Conservation (phyloP, 495 filamentous ascomycete genomes). For the Penicillium pulvis region DNA sequence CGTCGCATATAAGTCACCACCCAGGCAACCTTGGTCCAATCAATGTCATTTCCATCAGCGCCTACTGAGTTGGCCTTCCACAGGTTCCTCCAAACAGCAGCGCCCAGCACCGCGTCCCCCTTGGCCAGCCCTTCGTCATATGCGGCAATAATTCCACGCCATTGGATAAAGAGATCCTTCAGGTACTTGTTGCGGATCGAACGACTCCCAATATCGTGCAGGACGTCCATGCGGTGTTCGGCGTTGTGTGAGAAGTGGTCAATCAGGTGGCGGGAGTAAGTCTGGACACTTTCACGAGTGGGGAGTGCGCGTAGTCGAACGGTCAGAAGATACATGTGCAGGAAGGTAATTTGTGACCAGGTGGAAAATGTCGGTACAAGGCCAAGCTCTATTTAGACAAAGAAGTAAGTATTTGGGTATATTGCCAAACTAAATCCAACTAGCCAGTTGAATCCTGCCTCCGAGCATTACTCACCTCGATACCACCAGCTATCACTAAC, state of each 20-base stretch:
- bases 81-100: constrained; percentile 91
- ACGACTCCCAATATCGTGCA: constrained; percentile 67
- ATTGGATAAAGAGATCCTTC: constrained; percentile 90
- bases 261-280: constrained; percentile 75
- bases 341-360: constrained; percentile 93
- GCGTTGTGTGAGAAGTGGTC: constrained; percentile 94
- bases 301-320: constrained; percentile 80
- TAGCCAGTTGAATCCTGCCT: background rate
- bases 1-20: constrained; percentile 80
- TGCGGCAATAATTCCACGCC: constrained; percentile 77
- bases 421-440: background rate
- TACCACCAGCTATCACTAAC: constrained; percentile 81
- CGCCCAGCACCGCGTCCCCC: constrained; percentile 81
- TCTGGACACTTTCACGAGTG: constrained; percentile 52
- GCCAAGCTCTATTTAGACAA: constrained; percentile 49
- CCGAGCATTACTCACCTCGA: constrained; percentile 52
- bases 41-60: constrained; percentile 57
- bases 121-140: constrained; percentile 87
- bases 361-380: constrained; percentile 84
- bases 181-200: constrained; percentile 78
- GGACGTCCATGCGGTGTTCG: constrained; percentile 79
- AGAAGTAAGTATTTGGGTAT: background rate
- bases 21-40: constrained; percentile 68
- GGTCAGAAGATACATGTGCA: constrained; percentile 93
- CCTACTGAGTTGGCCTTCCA: constrained; percentile 64